Percentiles rank a stretch among this genome's conserved stretches.
Evolutionary conservation across 495 filamentous ascomycete genomes (phyloP).

Genomic region (Geoglossum glabrum): DNA sequence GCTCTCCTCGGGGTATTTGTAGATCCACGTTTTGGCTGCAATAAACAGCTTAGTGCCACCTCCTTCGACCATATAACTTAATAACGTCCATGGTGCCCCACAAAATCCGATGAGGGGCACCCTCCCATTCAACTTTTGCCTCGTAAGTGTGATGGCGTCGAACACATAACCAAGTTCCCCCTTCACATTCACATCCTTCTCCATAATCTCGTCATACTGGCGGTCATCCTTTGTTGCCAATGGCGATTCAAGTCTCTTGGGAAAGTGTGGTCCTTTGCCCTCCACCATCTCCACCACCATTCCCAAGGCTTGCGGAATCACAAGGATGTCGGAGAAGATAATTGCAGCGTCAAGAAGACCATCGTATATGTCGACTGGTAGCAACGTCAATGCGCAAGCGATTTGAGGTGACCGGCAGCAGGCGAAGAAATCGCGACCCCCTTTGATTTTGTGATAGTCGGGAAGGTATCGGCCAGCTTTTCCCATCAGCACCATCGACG

Average conservation of each 20-base stretch:
- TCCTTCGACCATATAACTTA: constrained; percentile 98
- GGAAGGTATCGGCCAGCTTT: constrained; percentile 90
- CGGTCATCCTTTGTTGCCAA: constrained; percentile 38
- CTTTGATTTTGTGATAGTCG: constrained; percentile 92
- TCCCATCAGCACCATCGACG: constrained; percentile 1
- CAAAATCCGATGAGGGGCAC: constrained; percentile 96
- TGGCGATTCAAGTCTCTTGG: constrained; percentile 46
- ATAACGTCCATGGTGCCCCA: constrained; percentile 86
- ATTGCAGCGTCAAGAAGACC: constrained; percentile 92
- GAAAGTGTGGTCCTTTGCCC: constrained; percentile 88
- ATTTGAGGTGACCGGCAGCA: constrained; percentile 88
- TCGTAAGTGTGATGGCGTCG: constrained; percentile 78
- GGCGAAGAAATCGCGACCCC: constrained; percentile 77
- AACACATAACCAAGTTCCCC: constrained; percentile 81
- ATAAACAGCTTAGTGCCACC: constrained; percentile 86
- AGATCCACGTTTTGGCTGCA: constrained; percentile 86
- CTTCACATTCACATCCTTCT: constrained; percentile 60
- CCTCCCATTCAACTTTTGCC: constrained; percentile 65
- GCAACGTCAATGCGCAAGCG: constrained; percentile 74
- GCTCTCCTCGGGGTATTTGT: constrained; percentile 62
- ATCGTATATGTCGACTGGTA: constrained; percentile 78
- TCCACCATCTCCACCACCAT: constrained; percentile 96
- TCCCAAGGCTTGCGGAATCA: constrained; percentile 92
- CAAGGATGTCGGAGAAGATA: constrained; percentile 96
- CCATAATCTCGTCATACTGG: constrained; percentile 61